phyloP scores from a whole-genome alignment of 345 rosid genomes.

The Bruguiera gymnorhiza region DNA sequence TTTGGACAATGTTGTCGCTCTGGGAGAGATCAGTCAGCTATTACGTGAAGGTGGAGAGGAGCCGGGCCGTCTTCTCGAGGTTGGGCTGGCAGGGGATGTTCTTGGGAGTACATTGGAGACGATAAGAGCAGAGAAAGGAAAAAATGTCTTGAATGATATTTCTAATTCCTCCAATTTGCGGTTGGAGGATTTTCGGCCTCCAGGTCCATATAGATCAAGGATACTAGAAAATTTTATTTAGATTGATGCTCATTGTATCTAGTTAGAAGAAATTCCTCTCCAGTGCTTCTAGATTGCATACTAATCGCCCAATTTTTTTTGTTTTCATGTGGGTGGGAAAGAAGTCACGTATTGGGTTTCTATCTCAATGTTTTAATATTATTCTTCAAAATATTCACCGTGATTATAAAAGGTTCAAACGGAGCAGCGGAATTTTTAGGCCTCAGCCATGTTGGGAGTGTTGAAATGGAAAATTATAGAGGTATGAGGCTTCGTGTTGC shows the following conservation, averaged over 20 bases:
- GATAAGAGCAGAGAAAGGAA: conserved; percentile 60
- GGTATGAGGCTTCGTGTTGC: too few species aligned
- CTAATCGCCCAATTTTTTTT: conserved; percentile 30
- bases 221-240: conserved; percentile 69
- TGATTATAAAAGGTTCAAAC: conserved; percentile 25
- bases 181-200: conserved; percentile 75
- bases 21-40: conserved; percentile 60
- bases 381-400: conserved; percentile 23
- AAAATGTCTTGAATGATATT: conserved; percentile 46
- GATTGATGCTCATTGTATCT: conserved; percentile 45
- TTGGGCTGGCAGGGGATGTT: conserved; percentile 81
- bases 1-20: conserved; percentile 41
- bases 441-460: too few species aligned
- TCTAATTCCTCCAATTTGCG: conserved; percentile 48
- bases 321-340: conserved; percentile 16
- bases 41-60: conserved; percentile 72
- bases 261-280: conserved; percentile 26
- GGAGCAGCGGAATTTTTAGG: conserved; percentile 14
- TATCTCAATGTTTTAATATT: conserved; percentile 21
- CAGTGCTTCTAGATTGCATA: conserved; percentile 16
- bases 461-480: too few species aligned
- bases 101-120: conserved; percentile 72
- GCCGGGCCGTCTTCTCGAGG: conserved; percentile 48
- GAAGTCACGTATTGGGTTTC: conserved; percentile 22
- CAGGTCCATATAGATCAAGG: conserved; percentile 50